Evolutionary conservation across 176 grass and related monocot species (phyloP).

Genomic region (Chrysopogon serrulatus): DNA sequence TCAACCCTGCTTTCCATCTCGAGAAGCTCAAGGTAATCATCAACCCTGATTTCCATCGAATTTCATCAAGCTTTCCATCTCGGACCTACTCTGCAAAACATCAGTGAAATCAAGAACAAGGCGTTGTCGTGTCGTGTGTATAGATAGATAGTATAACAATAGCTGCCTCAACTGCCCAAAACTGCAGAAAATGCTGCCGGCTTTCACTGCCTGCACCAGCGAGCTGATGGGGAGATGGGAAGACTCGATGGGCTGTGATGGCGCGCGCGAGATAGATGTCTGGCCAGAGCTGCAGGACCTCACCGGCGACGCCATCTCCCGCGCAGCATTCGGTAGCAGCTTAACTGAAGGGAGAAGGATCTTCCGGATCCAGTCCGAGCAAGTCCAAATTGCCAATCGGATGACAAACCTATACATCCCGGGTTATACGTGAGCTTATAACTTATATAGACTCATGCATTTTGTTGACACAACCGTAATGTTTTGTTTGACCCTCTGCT

Average conservation of each 20-base stretch:
- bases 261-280: slow-evolving; percentile 9
- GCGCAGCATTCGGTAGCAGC: slow-evolving; percentile 68
- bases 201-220: slow-evolving; percentile 22
- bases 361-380: slow-evolving; percentile 53
- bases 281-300: slow-evolving; percentile 36
- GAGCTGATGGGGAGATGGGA: slow-evolving; percentile 41
- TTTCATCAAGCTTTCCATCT: slow-evolving; percentile 64
- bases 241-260: not conserved
- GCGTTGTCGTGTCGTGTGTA: not conserved
- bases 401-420: slow-evolving; percentile 24
- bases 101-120: not conserved
- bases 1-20: too few relatives aligned
- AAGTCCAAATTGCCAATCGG: not conserved
- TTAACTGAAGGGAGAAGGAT: slow-evolving; percentile 50
- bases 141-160: not conserved
- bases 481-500: not conserved
- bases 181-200: slow-evolving; percentile 38
- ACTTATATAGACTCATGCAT: not conserved
- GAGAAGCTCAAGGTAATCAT: too few relatives aligned
- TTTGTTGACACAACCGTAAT: not conserved
- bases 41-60: too few relatives aligned
- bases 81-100: slow-evolving; percentile 1
- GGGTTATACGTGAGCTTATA: slow-evolving; percentile 16
- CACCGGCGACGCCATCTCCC: slow-evolving; percentile 31
- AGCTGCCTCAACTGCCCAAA: not conserved